Evolutionary conservation across 2,329 filamentous ascomycete species (phyloP).

Genomic region (Ciborinia camelliae): DNA sequence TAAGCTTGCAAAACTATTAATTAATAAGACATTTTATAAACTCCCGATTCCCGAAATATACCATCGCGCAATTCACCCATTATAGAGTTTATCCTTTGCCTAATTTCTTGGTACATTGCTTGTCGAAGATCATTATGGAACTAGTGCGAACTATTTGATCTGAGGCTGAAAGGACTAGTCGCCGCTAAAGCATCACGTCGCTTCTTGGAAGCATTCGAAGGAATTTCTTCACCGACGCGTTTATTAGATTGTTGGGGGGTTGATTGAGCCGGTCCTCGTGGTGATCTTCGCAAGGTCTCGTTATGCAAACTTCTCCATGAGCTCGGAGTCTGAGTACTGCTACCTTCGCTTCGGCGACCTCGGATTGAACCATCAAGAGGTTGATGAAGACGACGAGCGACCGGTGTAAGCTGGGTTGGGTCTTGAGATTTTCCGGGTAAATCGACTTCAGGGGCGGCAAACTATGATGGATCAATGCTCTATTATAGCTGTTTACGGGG

Average conservation of each 20-base stretch:
- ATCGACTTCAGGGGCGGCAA: background rate
- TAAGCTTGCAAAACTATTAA: constrained; percentile 10
- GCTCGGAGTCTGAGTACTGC: constrained; percentile 13
- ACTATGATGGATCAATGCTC: background rate
- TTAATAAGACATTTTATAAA: background rate
- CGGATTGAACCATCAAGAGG: background rate
- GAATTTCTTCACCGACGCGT: constrained; percentile 3
- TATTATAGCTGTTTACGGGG: background rate
- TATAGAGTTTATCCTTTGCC: background rate
- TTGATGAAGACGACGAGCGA: background rate
- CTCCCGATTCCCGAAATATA: background rate
- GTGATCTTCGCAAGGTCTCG: background rate
- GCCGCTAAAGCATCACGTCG: background rate
- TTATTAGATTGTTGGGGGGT: constrained; percentile 11
- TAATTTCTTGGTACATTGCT: background rate
- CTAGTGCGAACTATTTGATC: constrained; percentile 10
- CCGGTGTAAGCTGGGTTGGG: constrained; percentile 6
- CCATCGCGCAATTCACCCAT: background rate
- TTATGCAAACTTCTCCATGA: constrained; percentile 11
- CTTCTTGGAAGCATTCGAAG: background rate
- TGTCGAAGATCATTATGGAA: background rate
- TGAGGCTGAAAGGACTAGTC: constrained; percentile 13
- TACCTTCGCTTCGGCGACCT: constrained; percentile 2
- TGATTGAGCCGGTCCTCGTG: background rate
- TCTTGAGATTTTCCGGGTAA: background rate